Evolutionary conservation across 2,329 filamentous ascomycete genomes (phyloP), one percentile per base, ranked within the genome.

Genomic region (Fusarium tricinctum): DNA sequence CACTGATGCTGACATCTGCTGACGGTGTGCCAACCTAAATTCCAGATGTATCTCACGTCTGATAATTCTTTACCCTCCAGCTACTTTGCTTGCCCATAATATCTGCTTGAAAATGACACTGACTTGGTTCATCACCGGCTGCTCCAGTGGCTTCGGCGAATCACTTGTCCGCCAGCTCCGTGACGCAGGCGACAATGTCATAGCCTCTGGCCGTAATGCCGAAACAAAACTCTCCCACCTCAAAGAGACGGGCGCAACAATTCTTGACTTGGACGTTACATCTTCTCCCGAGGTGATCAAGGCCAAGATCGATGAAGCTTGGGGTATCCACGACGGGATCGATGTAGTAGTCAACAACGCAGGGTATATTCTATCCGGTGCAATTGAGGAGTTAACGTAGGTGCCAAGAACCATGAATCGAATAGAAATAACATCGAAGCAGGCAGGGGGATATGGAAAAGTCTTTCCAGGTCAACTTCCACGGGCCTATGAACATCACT

Each of bases 51-150:
- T 15, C 30, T 7, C 14, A 33, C 6, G 10, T 42, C 17, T 14
- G 1, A 30, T 4, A 30, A 3, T 17, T 4, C 3, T 20, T 9
- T 9, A 1, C 19, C 2, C 4, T 7, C 1, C 3, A 8, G 15
- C 8, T 14, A 6, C 30, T 33, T 15, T 12, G 10, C 13, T 33
- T 33, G 30, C 30, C 5, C 2, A 33, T n/a, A 1, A 6, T 3
- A n/a, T 1, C 17, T 15, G 1, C 2, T 6, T 2, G 0, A 38
- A 33, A 10, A 71, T 71, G 64, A 13, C 14, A 23, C n/a, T 52
- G 2, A 79, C 76, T 2, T 81, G 78, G 78, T 40, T 83, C 17
- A 78, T 83, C 39, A 83, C 81, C 2, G 81, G 81, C 45, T 81
- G 79, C 67, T 81, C 80, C 10, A 82, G 78, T 48, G 81, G 81